These are phyloP conservation scores for Hanseniaspora uvarum DNA, from an alignment of 1,139 yeast genomes.

Conservation along the genomic window DNA sequence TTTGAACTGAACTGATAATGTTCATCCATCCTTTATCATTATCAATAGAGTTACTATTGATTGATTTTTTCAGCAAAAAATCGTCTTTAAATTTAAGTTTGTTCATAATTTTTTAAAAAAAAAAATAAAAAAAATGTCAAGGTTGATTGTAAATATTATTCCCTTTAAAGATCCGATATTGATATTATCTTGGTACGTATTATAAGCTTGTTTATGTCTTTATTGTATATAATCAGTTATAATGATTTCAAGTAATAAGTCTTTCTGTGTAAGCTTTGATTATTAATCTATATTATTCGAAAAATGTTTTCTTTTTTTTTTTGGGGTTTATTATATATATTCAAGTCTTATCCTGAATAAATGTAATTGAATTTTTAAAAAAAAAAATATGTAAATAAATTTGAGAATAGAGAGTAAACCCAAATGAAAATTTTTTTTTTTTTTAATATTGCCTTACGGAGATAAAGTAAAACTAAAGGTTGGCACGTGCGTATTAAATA, in stretches of 20 bases:
- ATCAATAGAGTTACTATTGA: not conserved
- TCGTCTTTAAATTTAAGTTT: conserved; percentile 3
- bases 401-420: not conserved
- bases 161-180: not conserved
- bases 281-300: not conserved
- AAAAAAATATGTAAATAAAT: not conserved
- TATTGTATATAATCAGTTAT: not conserved
- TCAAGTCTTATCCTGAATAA: not conserved
- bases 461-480: not conserved
- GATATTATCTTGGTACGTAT: not conserved
- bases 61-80: not conserved
- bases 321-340: not conserved
- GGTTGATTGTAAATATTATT: not conserved
- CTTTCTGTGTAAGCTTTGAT: no score
- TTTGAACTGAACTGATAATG: conserved; percentile 10
- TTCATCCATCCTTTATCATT: conserved; percentile 15
- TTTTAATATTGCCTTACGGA: no score
- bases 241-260: not conserved
- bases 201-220: not conserved
- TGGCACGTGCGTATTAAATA: not conserved
- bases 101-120: not conserved
- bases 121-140: not conserved
- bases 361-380: not conserved
- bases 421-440: not conserved
- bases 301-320: not conserved